These are phyloP conservation scores for Maudiozyma turicensis DNA, from an alignment of 805 yeast genomes.

Conservation along the genomic window DNA sequence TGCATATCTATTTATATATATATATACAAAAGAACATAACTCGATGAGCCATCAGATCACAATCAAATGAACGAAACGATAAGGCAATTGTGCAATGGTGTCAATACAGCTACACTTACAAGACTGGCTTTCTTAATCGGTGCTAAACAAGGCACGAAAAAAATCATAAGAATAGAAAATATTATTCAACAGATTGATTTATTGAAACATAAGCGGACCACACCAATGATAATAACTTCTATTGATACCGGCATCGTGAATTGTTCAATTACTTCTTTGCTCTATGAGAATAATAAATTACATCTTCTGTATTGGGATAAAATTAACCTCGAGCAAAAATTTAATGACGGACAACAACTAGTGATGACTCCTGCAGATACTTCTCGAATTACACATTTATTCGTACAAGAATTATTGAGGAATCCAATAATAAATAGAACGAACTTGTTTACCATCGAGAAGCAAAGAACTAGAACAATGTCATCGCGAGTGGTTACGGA, in stretches of 20 bases:
- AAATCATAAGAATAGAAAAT: conserved; percentile 7
- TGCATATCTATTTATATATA: too few species aligned
- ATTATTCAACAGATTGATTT: conserved; percentile 12
- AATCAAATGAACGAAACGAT: background rate
- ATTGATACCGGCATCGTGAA: conserved; percentile 33
- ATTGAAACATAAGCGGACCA: background rate
- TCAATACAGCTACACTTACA: conserved; percentile 12
- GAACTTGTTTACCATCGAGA: conserved; percentile 40
- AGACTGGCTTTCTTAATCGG: conserved; percentile 17
- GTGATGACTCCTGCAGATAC: conserved; percentile 20
- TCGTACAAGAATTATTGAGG: background rate
- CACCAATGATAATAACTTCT: conserved; percentile 21
- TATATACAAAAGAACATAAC: too few species aligned
- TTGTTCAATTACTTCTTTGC: conserved; percentile 26
- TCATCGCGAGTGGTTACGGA: conserved; percentile 41
- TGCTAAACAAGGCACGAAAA: conserved; percentile 15
- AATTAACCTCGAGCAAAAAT: conserved; percentile 20
- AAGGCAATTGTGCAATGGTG: conserved; percentile 6
- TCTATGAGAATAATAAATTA: conserved; percentile 12
- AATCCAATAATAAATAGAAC: conserved; percentile 16
- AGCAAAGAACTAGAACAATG: conserved; percentile 45
- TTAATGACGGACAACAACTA: conserved; percentile 2
- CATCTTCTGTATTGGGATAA: conserved; percentile 30
- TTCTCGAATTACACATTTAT: conserved; percentile 11
- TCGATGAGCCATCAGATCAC: background rate